Evolutionary conservation across 306 rosid genomes (phyloP), one percentile per base, ranked within the genome.

Genomic region (Canavalia gladiata): DNA sequence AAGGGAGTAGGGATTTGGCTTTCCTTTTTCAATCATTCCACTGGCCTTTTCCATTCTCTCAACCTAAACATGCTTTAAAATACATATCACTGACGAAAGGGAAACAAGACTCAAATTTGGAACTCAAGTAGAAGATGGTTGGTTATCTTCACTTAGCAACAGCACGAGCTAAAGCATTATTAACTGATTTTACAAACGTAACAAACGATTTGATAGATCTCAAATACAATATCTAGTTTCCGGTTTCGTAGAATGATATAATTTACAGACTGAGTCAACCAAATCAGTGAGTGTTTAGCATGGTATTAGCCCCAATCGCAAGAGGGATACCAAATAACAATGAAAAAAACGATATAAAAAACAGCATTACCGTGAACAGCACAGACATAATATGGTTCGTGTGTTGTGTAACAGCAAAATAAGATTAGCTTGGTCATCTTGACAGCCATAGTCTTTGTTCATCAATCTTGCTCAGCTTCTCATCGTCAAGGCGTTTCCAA

Each of bases 401-500:
- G 57, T 45, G 63, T 37, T 63, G 41, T 74, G 57, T 51, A 78
- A 35, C 50, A 66, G 59, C 4, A 30, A 39, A 4, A 25, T 9
- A 31, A 28, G 13, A 68, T 54, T 42, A 43, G 37, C 47, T 52
- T 10, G 13, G 33, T 78, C 79, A 75, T 78, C 75, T 18, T 2
- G 84, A 64, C 39, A 57, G 37, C 56, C 64, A 57, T 39, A 95
- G 82, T 64, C 88, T 74, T 82, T 91, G 99, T 78, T 93, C 95
- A 77, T 93, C 94, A 60, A 93, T 82, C 86, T 88, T 93, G 89
- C 87, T 91, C 74, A 93, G 75, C 66, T 87, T 89, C 76, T 90
- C 85, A 37, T 95, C 91, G 31, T 95, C 98, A 3, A 93, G 93
- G 56, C 94, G 92, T 84, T 95, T 95, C 99, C 98, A 95, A 7